These are phyloP conservation scores for Eimeria acervulina DNA, from an alignment of 169 alveolate genomes.

Conservation along the genomic window DNA sequence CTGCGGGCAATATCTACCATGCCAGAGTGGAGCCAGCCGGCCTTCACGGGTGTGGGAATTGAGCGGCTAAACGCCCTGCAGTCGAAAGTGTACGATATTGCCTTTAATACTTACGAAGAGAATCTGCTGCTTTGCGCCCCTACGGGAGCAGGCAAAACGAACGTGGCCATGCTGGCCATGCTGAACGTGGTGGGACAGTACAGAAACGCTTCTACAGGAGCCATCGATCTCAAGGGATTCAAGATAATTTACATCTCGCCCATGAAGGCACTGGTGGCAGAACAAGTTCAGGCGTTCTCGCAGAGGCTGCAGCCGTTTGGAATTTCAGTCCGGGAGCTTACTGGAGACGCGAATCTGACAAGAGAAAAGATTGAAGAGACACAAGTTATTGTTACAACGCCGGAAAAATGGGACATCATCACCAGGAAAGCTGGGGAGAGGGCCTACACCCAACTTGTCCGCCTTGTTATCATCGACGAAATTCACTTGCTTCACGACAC, in stretches of 20 bases:
- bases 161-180: slow-evolving; percentile 99
- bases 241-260: slow-evolving; percentile 99
- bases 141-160: slow-evolving; percentile 99
- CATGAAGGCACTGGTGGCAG: slow-evolving; percentile 99
- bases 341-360: slow-evolving; percentile 87
- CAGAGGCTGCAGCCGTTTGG: slow-evolving; percentile 85
- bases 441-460: slow-evolving; percentile 95
- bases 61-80: slow-evolving; percentile 96
- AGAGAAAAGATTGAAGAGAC: slow-evolving; percentile 98
- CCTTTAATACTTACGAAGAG: slow-evolving; percentile 96
- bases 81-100: slow-evolving; percentile 96
- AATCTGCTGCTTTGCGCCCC: slow-evolving; percentile 99
- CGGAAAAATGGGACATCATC: slow-evolving; percentile 99
- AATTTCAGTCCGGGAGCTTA: slow-evolving; percentile 80
- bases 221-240: slow-evolving; percentile 92
- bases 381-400: slow-evolving; percentile 99
- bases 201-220: slow-evolving; percentile 84
- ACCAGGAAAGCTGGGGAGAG: slow-evolving; percentile 99
- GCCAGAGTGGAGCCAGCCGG: slow-evolving; percentile 98
- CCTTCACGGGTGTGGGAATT: slow-evolving; percentile 92
- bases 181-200: slow-evolving; percentile 93
- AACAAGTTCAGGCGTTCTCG: slow-evolving; percentile 89
- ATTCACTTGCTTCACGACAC: slow-evolving; percentile 99
- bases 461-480: slow-evolving; percentile 99
- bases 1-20: slow-evolving; percentile 85